Evolutionary conservation across 2,329 filamentous ascomycete genomes (phyloP).

Genomic region (Purpureocillium takamizusanense): DNA sequence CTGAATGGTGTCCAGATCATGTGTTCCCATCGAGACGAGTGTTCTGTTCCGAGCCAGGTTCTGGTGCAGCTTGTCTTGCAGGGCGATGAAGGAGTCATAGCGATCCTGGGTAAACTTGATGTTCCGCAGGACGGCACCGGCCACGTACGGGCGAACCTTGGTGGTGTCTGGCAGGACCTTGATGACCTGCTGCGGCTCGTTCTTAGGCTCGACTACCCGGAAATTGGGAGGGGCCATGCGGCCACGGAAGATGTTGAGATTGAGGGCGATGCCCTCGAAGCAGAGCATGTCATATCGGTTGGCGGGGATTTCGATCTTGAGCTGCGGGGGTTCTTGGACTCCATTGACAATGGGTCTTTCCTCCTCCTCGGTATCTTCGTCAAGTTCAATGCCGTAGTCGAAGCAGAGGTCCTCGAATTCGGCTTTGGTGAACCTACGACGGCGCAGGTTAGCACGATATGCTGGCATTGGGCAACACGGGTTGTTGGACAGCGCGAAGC

Average conservation of each 20-base stretch:
- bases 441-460: conserved; percentile 10
- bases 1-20: conserved; percentile 87
- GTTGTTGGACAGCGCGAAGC: conserved; percentile 8
- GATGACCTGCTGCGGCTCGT: conserved; percentile 69
- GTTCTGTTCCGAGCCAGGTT: conserved; percentile 91
- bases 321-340: conserved; percentile 77
- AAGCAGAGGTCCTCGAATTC: conserved; percentile 98
- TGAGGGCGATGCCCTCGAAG: conserved; percentile 92
- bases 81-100: conserved; percentile 94
- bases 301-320: conserved; percentile 97
- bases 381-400: conserved; percentile 95
- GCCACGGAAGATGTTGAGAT: conserved; percentile 89
- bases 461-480: background rate
- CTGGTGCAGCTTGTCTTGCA: conserved; percentile 97
- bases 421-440: conserved; percentile 69
- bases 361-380: conserved; percentile 81
- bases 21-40: conserved; percentile 92
- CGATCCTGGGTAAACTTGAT: conserved; percentile 84
- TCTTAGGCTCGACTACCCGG: conserved; percentile 60
- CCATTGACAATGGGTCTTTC: conserved; percentile 67
- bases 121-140: conserved; percentile 80
- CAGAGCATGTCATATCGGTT: conserved; percentile 94
- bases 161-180: conserved; percentile 68
- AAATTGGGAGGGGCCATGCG: conserved; percentile 71
- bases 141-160: conserved; percentile 77